phyloP scores from a whole-genome alignment of 108 stramenopile genomes.

The Nitzschia sp. region DNA sequence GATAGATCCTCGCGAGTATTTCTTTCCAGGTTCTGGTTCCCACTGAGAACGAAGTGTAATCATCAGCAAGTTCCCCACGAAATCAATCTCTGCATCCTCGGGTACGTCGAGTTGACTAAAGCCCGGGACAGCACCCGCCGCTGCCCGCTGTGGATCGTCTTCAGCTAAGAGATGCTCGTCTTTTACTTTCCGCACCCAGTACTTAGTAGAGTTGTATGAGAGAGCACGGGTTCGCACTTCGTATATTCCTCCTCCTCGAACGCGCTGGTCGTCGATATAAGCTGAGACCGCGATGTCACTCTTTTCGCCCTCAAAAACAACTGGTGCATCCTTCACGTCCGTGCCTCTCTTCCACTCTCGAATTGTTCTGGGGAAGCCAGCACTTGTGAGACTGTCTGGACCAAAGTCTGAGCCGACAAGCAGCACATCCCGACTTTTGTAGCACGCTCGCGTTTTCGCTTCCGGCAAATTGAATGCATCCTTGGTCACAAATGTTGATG shows the following conservation, averaged over 20 bases:
- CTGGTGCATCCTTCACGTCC: conserved; percentile 59
- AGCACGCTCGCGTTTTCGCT: conserved; percentile 70
- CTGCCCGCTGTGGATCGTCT: conserved; percentile 30
- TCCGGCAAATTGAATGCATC: conserved; percentile 72
- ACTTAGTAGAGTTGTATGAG: conserved; percentile 66
- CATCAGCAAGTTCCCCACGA: conserved; percentile 58
- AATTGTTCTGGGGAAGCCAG: conserved; percentile 80
- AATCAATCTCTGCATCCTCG: conserved; percentile 53
- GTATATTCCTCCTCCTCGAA: conserved; percentile 62
- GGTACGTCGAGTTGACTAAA: conserved; percentile 65
- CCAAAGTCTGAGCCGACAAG: conserved; percentile 71
- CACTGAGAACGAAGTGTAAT: conserved; percentile 69
- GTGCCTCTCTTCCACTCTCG: conserved; percentile 86
- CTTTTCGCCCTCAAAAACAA: conserved; percentile 77
- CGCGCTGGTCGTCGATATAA: conserved; percentile 56
- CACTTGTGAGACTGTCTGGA: conserved; percentile 59
- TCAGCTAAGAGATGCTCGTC: conserved; percentile 39
- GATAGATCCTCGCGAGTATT: conserved; percentile 53
- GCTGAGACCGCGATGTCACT: conserved; percentile 66
- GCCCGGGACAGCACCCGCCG: conserved; percentile 24
- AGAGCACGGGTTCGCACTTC: conserved; percentile 58
- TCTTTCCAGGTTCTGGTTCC: conserved; percentile 48
- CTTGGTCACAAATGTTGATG: conserved; percentile 69
- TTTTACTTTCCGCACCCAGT: conserved; percentile 50
- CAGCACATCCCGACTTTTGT: conserved; percentile 66